Evolutionary conservation across 306 rosid species (phyloP), one percentile per base, ranked within the genome.

Genomic region (Astragalus glycyphyllos): DNA sequence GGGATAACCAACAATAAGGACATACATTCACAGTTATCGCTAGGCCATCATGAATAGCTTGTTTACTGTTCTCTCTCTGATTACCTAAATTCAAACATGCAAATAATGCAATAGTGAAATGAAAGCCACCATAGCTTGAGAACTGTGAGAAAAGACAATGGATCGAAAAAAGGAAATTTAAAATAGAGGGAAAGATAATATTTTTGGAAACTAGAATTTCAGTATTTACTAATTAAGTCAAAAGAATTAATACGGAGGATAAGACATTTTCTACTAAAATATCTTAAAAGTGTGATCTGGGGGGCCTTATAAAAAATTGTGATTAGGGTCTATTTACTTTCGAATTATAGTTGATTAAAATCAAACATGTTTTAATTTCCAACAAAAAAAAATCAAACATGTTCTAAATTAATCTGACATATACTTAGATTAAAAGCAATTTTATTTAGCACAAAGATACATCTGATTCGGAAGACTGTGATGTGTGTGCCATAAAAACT

Each of bases 11-110:
- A 4, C 47, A 46, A 46, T n/a, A 46, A 46, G 50, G 50, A 44
- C 69, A 62, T 16, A 44, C 69, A 62, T 16, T 40, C 11, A 64
- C 41, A 46, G 51, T 12, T 46, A 46, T 45, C 4, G 31, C 31
- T 26, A 26, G 3, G 3, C 31, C 4, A 26, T 26, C 3, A 26
- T 26, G 45, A 8, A 41, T n/a, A 46, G 51, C 7, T 46, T 44
- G 41, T 41, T 61, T 12, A 45, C 55, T 23, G 41, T 64, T 45
- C 7, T 45, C 23, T 20, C 23, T 20, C 23, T 17, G 11, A 61
- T 40, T 10, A 35, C 49, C 16, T 3, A 40, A 61, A 17, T 61
- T 61, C 50, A 61, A 10, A 61, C 6, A 5, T 61, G 10, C 23
- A 20, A 20, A 20, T 20, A 20, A 20, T 20, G 23, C 45, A 41